Conservation (phyloP, 768 basidiomycete genomes). For the Daedaleopsis sinensis region DNA sequence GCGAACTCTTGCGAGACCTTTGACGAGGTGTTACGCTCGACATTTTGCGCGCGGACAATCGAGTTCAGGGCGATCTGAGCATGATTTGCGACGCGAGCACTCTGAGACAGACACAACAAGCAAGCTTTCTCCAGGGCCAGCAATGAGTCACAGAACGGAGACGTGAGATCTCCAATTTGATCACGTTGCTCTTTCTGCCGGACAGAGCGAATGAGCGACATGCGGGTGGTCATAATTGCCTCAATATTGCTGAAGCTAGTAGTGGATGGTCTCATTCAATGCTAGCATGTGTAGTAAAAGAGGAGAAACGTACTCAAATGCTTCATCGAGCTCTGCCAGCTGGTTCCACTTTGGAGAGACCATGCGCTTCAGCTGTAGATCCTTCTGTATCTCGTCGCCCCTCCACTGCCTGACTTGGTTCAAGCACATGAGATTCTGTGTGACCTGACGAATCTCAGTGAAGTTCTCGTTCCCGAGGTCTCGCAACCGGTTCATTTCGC, state of each 20-base stretch:
- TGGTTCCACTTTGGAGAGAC: constrained; percentile 41
- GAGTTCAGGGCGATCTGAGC: constrained; percentile 87
- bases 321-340: constrained; percentile 50
- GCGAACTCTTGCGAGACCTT: constrained; percentile 82
- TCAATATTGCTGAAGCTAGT: constrained; percentile 76
- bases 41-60: constrained; percentile 69
- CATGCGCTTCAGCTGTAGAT: constrained; percentile 36
- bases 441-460: constrained; percentile 67
- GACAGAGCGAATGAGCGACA: constrained; percentile 77
- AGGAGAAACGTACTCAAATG: constrained; percentile 62
- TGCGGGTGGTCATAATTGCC: constrained; percentile 76
- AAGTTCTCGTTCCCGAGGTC: constrained; percentile 78
- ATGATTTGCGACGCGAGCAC: constrained; percentile 69
- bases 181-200: constrained; percentile 71
- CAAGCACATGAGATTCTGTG: constrained; percentile 79
- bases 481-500: constrained; percentile 68
- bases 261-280: neutral
- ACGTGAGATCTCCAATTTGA: constrained; percentile 71
- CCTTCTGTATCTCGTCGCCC: constrained; percentile 35
- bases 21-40: constrained; percentile 50
- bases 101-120: constrained; percentile 69
- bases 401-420: constrained; percentile 76
- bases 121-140: constrained; percentile 67
- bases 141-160: constrained; percentile 54
- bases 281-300: too few species aligned